These are phyloP conservation scores for Orbilia ellipsospora DNA, from an alignment of 2,329 filamentous ascomycete species.

Conservation along the genomic window DNA sequence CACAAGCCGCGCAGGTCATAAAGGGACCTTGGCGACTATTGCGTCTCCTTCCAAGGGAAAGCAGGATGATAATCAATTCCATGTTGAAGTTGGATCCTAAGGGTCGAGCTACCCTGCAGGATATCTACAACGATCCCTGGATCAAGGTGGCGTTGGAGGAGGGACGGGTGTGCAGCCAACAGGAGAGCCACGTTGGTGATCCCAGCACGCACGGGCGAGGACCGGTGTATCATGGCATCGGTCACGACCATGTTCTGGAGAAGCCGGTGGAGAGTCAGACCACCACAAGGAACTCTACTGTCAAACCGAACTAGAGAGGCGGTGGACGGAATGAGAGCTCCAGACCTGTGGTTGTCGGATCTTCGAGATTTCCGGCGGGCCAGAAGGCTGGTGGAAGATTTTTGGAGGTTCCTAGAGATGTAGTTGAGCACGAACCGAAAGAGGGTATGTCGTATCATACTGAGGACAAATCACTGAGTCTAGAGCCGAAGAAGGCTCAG, in stretches of 20 bases:
- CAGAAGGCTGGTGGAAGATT: background rate
- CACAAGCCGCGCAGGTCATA: constrained; percentile 66
- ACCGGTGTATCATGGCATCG: constrained; percentile 75
- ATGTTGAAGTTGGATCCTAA: constrained; percentile 93
- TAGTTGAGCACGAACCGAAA: too few species aligned
- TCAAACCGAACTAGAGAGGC: constrained; percentile 52
- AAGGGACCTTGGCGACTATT: constrained; percentile 92
- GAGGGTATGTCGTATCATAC: too few species aligned
- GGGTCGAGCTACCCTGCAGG: constrained; percentile 82
- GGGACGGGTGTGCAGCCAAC: constrained; percentile 77
- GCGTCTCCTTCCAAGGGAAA: constrained; percentile 86
- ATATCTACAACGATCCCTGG: constrained; percentile 90
- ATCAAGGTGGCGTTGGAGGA: constrained; percentile 76
- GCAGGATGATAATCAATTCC: constrained; percentile 84
- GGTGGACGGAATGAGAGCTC: background rate
- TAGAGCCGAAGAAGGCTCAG: background rate
- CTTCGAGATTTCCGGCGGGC: background rate
- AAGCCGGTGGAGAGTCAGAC: constrained; percentile 83
- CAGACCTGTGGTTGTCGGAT: background rate
- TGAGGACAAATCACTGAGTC: background rate
- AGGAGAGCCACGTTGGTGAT: constrained; percentile 64
- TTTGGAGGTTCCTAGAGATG: constrained; percentile 20
- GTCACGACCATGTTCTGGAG: constrained; percentile 87
- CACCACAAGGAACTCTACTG: constrained; percentile 96
- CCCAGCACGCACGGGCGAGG: constrained; percentile 64